A percentile compares a stretch with the other conserved stretches of the same genome.
These are phyloP conservation scores for Cicer pinnatifidum DNA, from an alignment of 306 rosid genomes.

Conservation along the genomic window DNA sequence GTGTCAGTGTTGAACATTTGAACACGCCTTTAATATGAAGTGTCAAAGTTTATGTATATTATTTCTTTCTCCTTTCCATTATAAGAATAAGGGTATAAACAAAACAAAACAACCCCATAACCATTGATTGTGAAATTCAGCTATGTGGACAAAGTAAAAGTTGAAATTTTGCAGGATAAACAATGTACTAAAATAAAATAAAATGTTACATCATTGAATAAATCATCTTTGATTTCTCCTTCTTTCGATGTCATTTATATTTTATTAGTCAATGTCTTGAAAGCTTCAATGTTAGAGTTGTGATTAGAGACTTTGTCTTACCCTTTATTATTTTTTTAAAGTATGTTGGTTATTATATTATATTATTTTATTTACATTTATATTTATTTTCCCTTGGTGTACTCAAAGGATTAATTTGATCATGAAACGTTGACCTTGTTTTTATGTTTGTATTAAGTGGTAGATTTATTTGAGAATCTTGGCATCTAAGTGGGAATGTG, in stretches of 20 bases:
- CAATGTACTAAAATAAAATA: constrained; percentile 32
- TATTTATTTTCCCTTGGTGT: constrained; percentile 44
- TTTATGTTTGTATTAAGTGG: constrained; percentile 45
- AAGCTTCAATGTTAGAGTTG: constrained; percentile 55
- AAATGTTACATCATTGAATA: constrained; percentile 46
- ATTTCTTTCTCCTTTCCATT: neutral
- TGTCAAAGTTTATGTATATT: neutral
- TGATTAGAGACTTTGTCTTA: constrained; percentile 46
- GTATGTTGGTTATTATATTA: neutral
- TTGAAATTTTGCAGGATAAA: constrained; percentile 36
- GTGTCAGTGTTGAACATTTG: neutral
- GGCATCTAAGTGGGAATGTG: constrained; percentile 51
- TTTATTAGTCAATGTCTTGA: constrained; percentile 46
- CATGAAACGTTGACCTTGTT: constrained; percentile 58
- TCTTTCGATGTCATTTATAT: constrained; percentile 55
- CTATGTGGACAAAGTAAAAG: constrained; percentile 46
- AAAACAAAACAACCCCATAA: constrained; percentile 42
- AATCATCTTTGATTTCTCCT: constrained; percentile 49
- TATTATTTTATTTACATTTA: neutral
- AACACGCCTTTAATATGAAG: neutral
- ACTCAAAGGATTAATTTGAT: constrained; percentile 54
- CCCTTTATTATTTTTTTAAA: neutral
- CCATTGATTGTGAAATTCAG: constrained; percentile 52
- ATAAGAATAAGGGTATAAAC: neutral
- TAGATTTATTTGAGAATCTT: constrained; percentile 50